These are phyloP conservation scores for Pleurotus djamor DNA, from an alignment of 768 basidiomycete genomes.

Conservation along the genomic window DNA sequence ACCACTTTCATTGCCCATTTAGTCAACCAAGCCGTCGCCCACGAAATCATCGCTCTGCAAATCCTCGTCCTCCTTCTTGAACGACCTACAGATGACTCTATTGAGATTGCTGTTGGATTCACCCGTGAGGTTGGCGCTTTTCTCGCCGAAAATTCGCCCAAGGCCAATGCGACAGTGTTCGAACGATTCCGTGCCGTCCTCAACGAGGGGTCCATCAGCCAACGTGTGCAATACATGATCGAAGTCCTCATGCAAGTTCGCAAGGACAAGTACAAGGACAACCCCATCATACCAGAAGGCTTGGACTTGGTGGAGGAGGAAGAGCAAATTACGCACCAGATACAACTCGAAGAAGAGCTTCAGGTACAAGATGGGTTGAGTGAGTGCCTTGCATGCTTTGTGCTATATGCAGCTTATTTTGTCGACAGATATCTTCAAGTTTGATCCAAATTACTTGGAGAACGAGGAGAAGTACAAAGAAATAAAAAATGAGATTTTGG, in stretches of 20 bases:
- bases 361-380: constrained; percentile 94
- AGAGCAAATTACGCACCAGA: constrained; percentile 94
- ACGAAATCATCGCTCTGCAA: constrained; percentile 92
- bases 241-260: constrained; percentile 99
- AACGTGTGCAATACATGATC: constrained; percentile 99
- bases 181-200: constrained; percentile 97
- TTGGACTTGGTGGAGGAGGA: constrained; percentile 97
- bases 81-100: constrained; percentile 94
- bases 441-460: constrained; percentile 81
- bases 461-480: constrained; percentile 93
- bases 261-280: constrained; percentile 99
- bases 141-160: constrained; percentile 89
- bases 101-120: constrained; percentile 97
- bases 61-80: constrained; percentile 95
- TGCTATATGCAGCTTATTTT: constrained; percentile 8
- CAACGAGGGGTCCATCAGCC: constrained; percentile 93
- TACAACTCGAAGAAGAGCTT: constrained; percentile 90
- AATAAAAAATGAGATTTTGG: constrained; percentile 93
- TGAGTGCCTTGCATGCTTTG: constrained; percentile 37
- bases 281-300: constrained; percentile 91
- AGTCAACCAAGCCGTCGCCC: constrained; percentile 90
- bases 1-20: constrained; percentile 91
- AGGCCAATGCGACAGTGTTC: constrained; percentile 91
- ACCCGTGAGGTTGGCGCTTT: constrained; percentile 97
- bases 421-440: constrained; percentile 86